These are phyloP conservation scores for Hypoxylon trugodes DNA, from an alignment of 495 filamentous ascomycete species.

Conservation along the genomic window DNA sequence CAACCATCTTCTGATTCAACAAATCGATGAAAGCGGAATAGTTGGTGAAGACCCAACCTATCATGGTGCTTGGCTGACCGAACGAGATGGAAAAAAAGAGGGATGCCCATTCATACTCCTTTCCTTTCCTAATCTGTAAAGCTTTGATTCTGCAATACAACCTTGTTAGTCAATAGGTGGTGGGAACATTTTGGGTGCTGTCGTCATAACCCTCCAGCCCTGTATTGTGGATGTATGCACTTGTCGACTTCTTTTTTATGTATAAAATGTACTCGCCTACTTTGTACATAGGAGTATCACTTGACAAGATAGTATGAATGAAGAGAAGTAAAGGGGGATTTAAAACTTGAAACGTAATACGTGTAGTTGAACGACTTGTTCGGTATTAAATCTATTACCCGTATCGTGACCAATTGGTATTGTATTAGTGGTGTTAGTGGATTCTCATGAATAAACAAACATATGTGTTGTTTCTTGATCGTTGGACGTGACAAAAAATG, in stretches of 20 bases:
- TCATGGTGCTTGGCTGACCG: constrained; percentile 23
- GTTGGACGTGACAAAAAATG: no score
- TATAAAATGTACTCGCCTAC: no score
- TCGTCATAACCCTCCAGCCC: constrained; percentile 39
- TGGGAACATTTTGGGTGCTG: constrained; percentile 9
- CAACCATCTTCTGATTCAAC: constrained; percentile 17
- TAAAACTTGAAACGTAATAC: constrained; percentile 14
- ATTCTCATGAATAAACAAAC: no score
- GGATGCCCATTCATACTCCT: neutral
- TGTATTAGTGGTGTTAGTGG: neutral
- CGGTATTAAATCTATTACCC: neutral
- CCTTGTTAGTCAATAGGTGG: constrained; percentile 20
- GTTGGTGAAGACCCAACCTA: constrained; percentile 15
- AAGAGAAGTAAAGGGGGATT: constrained; percentile 9
- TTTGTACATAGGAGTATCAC: no score
- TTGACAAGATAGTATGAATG: neutral
- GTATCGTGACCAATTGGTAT: neutral
- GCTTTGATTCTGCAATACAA: constrained; percentile 34
- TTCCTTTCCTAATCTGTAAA: constrained; percentile 28
- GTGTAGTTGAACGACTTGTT: constrained; percentile 6
- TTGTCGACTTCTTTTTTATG: neutral
- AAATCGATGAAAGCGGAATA: constrained; percentile 18
- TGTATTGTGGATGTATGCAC: constrained; percentile 14
- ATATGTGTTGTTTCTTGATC: neutral
- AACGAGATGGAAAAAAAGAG: neutral